Percentiles rank a stretch among this genome's conserved stretches.
phyloP scores from a whole-genome alignment of 2,329 filamentous ascomycete species.

The Bimuria novae-zelandiae region DNA sequence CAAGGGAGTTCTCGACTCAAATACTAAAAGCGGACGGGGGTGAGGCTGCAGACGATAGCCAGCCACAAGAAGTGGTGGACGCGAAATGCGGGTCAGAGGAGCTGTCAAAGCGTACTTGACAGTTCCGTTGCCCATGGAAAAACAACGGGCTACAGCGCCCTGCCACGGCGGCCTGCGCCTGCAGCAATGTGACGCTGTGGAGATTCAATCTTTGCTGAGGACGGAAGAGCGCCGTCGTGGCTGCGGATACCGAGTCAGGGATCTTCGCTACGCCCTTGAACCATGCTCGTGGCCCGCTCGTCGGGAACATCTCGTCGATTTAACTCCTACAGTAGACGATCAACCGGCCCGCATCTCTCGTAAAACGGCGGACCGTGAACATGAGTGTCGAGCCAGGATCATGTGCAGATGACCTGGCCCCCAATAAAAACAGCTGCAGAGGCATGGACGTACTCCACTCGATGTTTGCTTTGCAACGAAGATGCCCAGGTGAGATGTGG shows the following conservation, averaged over 20 bases:
- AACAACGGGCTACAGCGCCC: conserved; percentile 26
- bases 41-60: conserved; percentile 19
- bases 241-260: conserved; percentile 36
- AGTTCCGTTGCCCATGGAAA: conserved; percentile 20
- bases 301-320: conserved; percentile 12
- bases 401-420: neutral
- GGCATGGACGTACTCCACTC: conserved; percentile 13
- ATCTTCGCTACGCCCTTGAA: conserved; percentile 6
- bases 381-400: neutral
- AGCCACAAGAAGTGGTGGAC: conserved; percentile 15
- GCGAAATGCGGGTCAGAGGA: conserved; percentile 12
- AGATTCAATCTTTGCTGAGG: conserved; percentile 20
- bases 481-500: conserved; percentile 5
- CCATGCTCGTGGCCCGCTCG: neutral
- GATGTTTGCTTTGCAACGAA: conserved; percentile 15
- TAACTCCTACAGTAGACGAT: neutral
- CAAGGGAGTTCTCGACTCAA: conserved; percentile 20
- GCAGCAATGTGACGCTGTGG: conserved; percentile 29
- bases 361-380: neutral
- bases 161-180: conserved; percentile 15
- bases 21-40: conserved; percentile 14
- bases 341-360: neutral
- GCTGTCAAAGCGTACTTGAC: conserved; percentile 30
- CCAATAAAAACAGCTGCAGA: conserved; percentile 2
- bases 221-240: conserved; percentile 25